These are phyloP conservation scores for Teunomyces panamensis DNA, from an alignment of 805 yeast genomes.

Conservation along the genomic window DNA sequence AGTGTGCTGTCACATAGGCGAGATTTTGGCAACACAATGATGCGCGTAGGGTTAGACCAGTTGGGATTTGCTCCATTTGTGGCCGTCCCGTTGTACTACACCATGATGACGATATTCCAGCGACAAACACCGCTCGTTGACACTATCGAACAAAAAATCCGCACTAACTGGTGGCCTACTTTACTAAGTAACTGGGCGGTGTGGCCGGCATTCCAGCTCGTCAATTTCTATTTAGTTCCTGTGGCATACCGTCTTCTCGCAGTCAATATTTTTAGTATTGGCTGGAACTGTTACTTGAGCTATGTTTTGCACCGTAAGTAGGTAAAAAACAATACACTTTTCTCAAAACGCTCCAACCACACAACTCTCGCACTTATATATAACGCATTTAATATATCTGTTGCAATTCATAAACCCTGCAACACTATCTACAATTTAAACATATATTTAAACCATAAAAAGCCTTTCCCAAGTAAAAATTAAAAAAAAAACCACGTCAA, in stretches of 20 bases:
- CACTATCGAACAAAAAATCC: conserved; percentile 41
- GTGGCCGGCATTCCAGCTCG: conserved; percentile 85
- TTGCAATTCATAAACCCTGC: too few relatives aligned
- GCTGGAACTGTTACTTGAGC: conserved; percentile 83
- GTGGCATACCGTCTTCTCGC: conserved; percentile 62
- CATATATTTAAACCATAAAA: too few relatives aligned
- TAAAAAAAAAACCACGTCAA: too few relatives aligned
- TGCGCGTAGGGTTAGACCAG: conserved; percentile 70
- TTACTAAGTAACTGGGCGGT: conserved; percentile 74
- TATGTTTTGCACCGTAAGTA: conserved; percentile 24
- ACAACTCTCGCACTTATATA: too few relatives aligned
- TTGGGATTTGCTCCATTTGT: conserved; percentile 70
- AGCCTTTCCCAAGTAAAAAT: too few relatives aligned
- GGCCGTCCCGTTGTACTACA: conserved; percentile 67
- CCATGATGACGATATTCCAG: conserved; percentile 67
- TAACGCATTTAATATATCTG: too few relatives aligned
- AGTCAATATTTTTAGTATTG: conserved; percentile 69
- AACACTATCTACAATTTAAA: too few relatives aligned
- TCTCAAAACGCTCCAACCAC: not conserved
- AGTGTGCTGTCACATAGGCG: not conserved
- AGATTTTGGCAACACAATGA: conserved; percentile 16
- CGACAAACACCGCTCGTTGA: conserved; percentile 34
- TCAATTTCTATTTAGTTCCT: conserved; percentile 78
- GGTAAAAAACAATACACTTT: not conserved
- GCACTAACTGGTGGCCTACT: conserved; percentile 62